Base-by-base conservation (phyloP, 805 yeast genomes). In the Monosporozyma siamensis region DNA sequence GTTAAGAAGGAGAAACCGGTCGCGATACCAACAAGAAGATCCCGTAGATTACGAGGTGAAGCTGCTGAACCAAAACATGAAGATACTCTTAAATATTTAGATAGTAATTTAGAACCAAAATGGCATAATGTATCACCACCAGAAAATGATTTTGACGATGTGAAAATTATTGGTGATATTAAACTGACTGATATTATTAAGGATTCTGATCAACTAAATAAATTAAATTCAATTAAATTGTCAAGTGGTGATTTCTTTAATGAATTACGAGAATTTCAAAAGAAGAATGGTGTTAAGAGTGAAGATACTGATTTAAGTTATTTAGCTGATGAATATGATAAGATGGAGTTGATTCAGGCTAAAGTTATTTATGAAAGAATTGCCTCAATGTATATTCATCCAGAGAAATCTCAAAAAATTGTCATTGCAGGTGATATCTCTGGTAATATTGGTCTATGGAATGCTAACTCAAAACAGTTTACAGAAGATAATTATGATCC, bases 391-490 rank as follows among this genome's bases (percentile, higher is more conserved):
- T 67, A 70, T 31, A 82, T 86, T 58, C 97, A 90, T 61, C 96
- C 97, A 0, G 63, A 83, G 0, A 58, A 56, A 0, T 72, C 70
- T 1, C 77, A 78, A 46, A 71, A 82, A 48, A 54, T 90, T 4
- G 69, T 88, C 2, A 58, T 85, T 25, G 96, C 88, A 1, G 97
- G 97, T 37, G 98, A 92, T 62, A 85, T 86, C 10, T 64, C 66
- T n/a, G 98, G 98, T 5, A 74, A 78, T 48, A 63, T 88, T 34
- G 97, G 97, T 0, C 70, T 92, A 12, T 90, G 97, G 97, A 79
- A 89, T 35, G 81, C 6, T 52, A 58, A 43, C 58, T 55, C 27
- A 49, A 53, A 20, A 48, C 53, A n/a, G 48, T 55, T 26, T 48
- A 53, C 21, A 48, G 52, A n/a, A 49, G 54, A 14, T 5, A 65